Percentiles rank a stretch among this genome's conserved stretches.
Conservation (phyloP, 108 stramenopile genomes). For the Cyclostephanos invisitatus region DNA sequence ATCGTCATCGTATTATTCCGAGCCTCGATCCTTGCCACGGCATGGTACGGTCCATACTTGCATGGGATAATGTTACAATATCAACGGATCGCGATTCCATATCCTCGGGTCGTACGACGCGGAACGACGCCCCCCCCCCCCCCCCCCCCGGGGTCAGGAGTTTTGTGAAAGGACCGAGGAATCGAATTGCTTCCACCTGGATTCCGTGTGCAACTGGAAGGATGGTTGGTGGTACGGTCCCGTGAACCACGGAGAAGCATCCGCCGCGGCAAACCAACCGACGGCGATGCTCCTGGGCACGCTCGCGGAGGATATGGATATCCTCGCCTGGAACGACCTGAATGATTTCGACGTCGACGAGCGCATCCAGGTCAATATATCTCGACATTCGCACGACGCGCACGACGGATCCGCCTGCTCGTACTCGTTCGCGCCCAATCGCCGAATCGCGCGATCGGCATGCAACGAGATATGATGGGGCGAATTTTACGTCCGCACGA, state of each 20-base stretch:
- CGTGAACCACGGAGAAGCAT: background rate
- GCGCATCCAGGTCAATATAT: slow-evolving; percentile 39
- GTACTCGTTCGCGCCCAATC: slow-evolving; percentile 27
- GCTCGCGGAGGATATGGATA: slow-evolving; percentile 2
- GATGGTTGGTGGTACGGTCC: slow-evolving; percentile 33
- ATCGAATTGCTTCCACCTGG: slow-evolving; percentile 29
- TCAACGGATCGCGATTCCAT: background rate
- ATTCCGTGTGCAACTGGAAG: slow-evolving; percentile 32
- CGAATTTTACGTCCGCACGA: slow-evolving; percentile 44
- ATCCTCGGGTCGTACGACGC: background rate
- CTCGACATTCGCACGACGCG: slow-evolving; percentile 1
- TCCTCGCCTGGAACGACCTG: slow-evolving; percentile 14
- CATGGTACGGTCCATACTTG: background rate
- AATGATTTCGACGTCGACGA: slow-evolving; percentile 18
- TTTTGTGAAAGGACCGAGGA: slow-evolving; percentile 27
- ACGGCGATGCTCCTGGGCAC: slow-evolving; percentile 12
- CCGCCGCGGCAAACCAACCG: slow-evolving; percentile 28
- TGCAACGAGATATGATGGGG: slow-evolving; percentile 57
- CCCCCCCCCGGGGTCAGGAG: background rate
- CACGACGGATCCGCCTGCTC: slow-evolving; percentile 13
- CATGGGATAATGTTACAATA: background rate
- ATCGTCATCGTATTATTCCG: background rate
- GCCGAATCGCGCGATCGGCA: slow-evolving; percentile 39
- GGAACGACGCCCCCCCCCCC: background rate
- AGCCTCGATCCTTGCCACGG: background rate